phyloP scores from a whole-genome alignment of 192 early-diverging fungal genomes.

The Coemansia javaensis region DNA sequence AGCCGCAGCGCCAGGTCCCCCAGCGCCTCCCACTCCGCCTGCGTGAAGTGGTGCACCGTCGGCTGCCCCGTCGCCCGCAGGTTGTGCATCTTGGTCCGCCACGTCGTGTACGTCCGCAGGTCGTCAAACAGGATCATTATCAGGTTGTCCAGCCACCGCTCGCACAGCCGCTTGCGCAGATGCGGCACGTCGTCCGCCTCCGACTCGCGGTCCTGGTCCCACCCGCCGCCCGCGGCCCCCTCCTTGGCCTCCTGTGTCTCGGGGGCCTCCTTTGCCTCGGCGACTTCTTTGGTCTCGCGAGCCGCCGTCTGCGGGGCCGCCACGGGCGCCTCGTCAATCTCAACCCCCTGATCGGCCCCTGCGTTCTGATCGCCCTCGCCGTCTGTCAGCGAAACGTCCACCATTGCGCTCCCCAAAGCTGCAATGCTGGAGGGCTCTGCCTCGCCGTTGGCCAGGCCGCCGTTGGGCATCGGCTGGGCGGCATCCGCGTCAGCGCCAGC shows the following conservation, averaged over 20 bases:
- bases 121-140: slow-evolving; percentile 99
- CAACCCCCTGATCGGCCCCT: slow-evolving; percentile 11
- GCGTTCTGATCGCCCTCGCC: slow-evolving; percentile 12
- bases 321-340: slow-evolving; percentile 12
- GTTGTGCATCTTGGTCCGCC: slow-evolving; percentile 77
- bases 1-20: slow-evolving; percentile 89
- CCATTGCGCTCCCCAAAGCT: slow-evolving; percentile 46
- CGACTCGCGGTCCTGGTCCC: background rate
- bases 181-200: background rate
- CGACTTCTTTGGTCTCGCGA: slow-evolving; percentile 9
- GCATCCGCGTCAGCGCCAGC: background rate
- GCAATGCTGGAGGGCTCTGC: slow-evolving; percentile 18
- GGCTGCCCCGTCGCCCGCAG: slow-evolving; percentile 52
- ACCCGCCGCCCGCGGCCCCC: background rate
- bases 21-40: slow-evolving; percentile 96
- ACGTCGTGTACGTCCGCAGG: slow-evolving; percentile 88
- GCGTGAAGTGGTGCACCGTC: slow-evolving; percentile 83
- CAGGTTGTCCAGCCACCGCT: slow-evolving; percentile 98
- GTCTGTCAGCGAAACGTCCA: slow-evolving; percentile 46
- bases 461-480: slow-evolving; percentile 1
- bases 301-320: slow-evolving; percentile 26
- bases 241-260: background rate
- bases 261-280: background rate
- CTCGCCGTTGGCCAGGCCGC: background rate
- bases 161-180: slow-evolving; percentile 88